Evolutionary conservation across 2,329 filamentous ascomycete species (phyloP).

Genomic region (Venturia oleaginea): DNA sequence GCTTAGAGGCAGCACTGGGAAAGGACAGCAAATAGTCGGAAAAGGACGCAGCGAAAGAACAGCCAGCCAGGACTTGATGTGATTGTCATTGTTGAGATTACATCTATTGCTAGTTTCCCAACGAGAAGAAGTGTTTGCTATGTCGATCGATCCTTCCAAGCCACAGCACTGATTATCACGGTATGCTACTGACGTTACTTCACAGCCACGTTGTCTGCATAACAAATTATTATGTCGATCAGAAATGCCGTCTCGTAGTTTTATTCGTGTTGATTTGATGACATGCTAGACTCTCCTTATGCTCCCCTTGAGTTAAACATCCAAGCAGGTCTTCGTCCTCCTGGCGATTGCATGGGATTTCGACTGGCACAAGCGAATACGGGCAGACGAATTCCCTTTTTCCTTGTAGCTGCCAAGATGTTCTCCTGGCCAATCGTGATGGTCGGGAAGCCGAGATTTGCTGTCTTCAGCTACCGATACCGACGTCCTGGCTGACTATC

Average conservation of each 20-base stretch:
- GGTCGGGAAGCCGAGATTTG: neutral
- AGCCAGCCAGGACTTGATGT: neutral
- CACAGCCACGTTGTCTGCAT: too few species aligned
- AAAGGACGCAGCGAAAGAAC: neutral
- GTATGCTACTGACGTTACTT: neutral
- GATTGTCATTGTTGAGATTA: neutral
- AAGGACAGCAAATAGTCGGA: slow-evolving; percentile 13
- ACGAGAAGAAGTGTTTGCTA: neutral
- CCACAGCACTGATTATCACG: neutral
- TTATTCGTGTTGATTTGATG: neutral
- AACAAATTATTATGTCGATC: neutral
- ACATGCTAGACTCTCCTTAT: neutral
- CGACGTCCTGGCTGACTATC: neutral
- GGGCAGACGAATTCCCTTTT: neutral
- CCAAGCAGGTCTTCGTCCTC: neutral
- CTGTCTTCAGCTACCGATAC: neutral
- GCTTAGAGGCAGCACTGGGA: slow-evolving; percentile 37
- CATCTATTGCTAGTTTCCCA: neutral
- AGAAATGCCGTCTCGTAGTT: neutral
- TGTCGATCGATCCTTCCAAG: neutral
- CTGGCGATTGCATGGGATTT: neutral
- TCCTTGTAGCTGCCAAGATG: neutral
- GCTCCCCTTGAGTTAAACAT: neutral
- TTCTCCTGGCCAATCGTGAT: neutral
- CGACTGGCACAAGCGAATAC: neutral